A percentile compares a stretch with the other conserved stretches of the same genome.
phyloP scores from a whole-genome alignment of 176 grass and related monocot genomes.

The Miscanthus lutarioriparius region DNA sequence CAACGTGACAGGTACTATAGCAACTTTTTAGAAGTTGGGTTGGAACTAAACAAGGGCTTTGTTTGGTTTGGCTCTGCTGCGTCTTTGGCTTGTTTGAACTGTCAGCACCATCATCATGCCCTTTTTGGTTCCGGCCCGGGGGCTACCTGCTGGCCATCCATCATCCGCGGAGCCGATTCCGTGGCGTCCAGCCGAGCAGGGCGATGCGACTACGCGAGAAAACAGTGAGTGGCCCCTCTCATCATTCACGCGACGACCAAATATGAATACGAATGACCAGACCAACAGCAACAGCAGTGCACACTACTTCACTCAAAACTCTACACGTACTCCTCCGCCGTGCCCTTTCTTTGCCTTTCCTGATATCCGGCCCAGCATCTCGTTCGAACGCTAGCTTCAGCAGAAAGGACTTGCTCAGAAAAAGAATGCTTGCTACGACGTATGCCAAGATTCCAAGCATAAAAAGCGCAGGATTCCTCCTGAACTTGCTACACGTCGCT shows the following conservation, averaged over 20 bases:
- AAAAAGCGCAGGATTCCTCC: neutral
- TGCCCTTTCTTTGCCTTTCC: neutral
- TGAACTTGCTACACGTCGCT: neutral
- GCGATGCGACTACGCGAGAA: no score
- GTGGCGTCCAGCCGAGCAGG: slow-evolving; percentile 14
- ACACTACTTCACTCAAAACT: neutral
- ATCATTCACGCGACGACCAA: slow-evolving; percentile 29
- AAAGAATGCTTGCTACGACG: neutral
- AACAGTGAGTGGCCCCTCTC: neutral
- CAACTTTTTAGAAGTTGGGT: no score
- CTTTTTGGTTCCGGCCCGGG: neutral
- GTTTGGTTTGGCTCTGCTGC: neutral
- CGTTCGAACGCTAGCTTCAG: slow-evolving; percentile 6
- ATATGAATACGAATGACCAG: no score
- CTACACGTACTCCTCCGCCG: neutral
- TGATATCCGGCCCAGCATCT: neutral
- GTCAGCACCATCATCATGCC: neutral
- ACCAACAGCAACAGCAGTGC: neutral
- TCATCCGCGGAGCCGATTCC: neutral
- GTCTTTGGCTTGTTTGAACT: neutral
- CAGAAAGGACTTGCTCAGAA: neutral
- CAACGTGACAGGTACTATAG: no score
- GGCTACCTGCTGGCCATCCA: neutral
- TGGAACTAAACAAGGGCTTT: no score
- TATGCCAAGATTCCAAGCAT: neutral